Conservation (phyloP, 2,329 filamentous ascomycete genomes). For the Capronia americana region DNA sequence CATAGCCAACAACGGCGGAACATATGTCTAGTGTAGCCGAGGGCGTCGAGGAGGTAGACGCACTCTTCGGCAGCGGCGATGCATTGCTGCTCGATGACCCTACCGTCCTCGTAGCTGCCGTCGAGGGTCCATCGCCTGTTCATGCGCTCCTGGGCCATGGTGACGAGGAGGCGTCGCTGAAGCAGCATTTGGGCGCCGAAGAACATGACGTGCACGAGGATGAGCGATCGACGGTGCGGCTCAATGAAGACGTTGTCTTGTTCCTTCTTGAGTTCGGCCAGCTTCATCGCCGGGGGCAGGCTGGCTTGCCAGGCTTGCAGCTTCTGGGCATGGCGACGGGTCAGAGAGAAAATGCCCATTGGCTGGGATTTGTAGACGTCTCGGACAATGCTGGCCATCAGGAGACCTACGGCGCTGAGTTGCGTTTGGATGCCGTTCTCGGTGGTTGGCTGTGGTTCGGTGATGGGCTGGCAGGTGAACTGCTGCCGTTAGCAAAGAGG, state of each 20-base stretch:
- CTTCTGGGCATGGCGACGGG: slow-evolving; percentile 8
- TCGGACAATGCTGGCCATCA: slow-evolving; percentile 17
- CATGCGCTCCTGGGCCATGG: slow-evolving; percentile 22
- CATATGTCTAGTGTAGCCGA: slow-evolving; percentile 19
- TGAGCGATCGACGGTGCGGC: slow-evolving; percentile 15
- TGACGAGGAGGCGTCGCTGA: slow-evolving; percentile 20
- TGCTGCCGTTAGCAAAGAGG: not conserved
- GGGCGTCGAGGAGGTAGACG: slow-evolving; percentile 13
- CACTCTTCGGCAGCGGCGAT: slow-evolving; percentile 19
- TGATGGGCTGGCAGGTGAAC: slow-evolving; percentile 18
- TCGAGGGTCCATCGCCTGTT: slow-evolving; percentile 24
- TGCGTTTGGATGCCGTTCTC: slow-evolving; percentile 24
- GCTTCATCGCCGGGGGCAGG: slow-evolving; percentile 18
- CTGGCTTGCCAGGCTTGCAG: slow-evolving; percentile 20
- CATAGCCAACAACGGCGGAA: slow-evolving; percentile 23
- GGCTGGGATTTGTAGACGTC: slow-evolving; percentile 19
- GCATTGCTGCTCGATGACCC: slow-evolving; percentile 13
- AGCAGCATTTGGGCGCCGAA: slow-evolving; percentile 24
- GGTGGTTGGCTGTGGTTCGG: slow-evolving; percentile 18
- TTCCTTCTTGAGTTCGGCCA: slow-evolving; percentile 3
- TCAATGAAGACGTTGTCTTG: slow-evolving; percentile 7
- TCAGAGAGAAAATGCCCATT: slow-evolving; percentile 12
- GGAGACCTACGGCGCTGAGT: slow-evolving; percentile 19
- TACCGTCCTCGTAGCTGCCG: slow-evolving; percentile 16
- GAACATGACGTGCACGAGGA: slow-evolving; percentile 22